These are phyloP conservation scores for Isochrysis galbana DNA, from an alignment of 78 protist genomes.

Conservation along the genomic window DNA sequence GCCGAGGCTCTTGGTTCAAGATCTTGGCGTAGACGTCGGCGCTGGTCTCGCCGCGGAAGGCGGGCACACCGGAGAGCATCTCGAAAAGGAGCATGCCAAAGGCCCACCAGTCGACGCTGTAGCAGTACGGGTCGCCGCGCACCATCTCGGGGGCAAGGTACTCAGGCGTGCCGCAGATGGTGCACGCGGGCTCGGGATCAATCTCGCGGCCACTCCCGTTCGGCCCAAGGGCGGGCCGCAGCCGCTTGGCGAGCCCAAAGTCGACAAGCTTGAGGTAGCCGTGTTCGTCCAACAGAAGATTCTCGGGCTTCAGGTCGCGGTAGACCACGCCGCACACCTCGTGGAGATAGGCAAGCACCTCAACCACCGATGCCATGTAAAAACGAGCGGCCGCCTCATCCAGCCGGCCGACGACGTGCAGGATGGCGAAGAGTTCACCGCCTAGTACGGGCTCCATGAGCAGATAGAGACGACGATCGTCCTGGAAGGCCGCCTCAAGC, in stretches of 20 bases:
- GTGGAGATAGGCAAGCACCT: not conserved
- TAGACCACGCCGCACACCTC: conserved; percentile 34
- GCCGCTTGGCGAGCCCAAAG: conserved; percentile 62
- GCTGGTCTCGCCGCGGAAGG: not conserved
- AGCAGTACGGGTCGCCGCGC: not conserved
- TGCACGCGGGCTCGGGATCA: not conserved
- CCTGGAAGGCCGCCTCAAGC: conserved; percentile 2
- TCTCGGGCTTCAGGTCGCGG: conserved; percentile 90
- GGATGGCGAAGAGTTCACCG: conserved; percentile 27
- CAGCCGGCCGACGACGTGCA: conserved; percentile 18
- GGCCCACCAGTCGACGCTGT: conserved; percentile 30
- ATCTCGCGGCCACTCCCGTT: not conserved
- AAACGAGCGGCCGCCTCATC: conserved; percentile 48
- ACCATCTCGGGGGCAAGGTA: conserved; percentile 26
- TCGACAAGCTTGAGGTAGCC: conserved; percentile 79
- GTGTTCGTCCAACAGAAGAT: conserved; percentile 65
- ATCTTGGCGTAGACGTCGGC: not conserved
- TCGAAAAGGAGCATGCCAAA: conserved; percentile 3
- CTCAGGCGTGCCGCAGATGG: conserved; percentile 9
- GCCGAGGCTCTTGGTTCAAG: not conserved
- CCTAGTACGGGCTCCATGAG: conserved; percentile 49
- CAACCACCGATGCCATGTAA: conserved; percentile 69
- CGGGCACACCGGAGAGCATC: conserved; percentile 4
- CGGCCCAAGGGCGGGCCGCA: not conserved
- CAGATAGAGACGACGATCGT: conserved; percentile 16